A percentile compares a stretch with the other conserved stretches of the same genome.
These are phyloP conservation scores for Myxozyma sirexii DNA, from an alignment of 805 yeast species.

Conservation along the genomic window DNA sequence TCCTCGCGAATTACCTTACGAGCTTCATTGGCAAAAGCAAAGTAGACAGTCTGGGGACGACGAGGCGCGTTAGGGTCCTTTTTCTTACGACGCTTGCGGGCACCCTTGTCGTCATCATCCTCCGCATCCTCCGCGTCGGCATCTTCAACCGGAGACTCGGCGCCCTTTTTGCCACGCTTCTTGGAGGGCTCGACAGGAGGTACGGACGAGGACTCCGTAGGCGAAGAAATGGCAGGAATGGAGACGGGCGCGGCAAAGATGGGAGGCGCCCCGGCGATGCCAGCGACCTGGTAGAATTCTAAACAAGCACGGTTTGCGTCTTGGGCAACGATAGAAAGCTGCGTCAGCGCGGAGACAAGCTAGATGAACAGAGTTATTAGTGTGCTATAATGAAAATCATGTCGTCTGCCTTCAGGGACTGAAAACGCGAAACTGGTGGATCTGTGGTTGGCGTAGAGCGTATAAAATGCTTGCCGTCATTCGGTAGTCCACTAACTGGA, in stretches of 20 bases:
- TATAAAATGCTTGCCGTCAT: too few species aligned
- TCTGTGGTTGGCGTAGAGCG: background rate
- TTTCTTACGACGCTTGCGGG: slow-evolving; percentile 53
- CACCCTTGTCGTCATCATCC: slow-evolving; percentile 40
- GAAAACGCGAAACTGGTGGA: background rate
- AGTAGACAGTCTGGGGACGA: slow-evolving; percentile 87
- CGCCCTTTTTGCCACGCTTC: slow-evolving; percentile 6
- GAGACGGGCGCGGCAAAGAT: slow-evolving; percentile 40
- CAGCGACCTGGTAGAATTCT: slow-evolving; percentile 26
- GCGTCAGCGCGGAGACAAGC: slow-evolving; percentile 34
- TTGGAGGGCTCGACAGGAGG: slow-evolving; percentile 18
- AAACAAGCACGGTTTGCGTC: slow-evolving; percentile 32
- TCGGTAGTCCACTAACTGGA: too few species aligned
- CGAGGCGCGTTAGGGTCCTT: slow-evolving; percentile 97
- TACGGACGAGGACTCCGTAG: too few species aligned
- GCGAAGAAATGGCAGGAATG: too few species aligned
- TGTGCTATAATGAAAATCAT: background rate
- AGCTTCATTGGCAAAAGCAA: slow-evolving; percentile 72
- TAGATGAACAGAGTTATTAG: background rate
- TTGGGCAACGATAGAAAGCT: slow-evolving; percentile 30
- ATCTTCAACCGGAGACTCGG: slow-evolving; percentile 12
- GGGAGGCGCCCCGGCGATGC: slow-evolving; percentile 41
- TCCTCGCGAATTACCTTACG: slow-evolving; percentile 73
- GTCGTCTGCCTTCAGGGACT: background rate
- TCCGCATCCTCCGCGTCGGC: slow-evolving; percentile 34